Evolutionary conservation across 495 filamentous ascomycete genomes (phyloP).

Genomic region (Hypoxylon trugodes): DNA sequence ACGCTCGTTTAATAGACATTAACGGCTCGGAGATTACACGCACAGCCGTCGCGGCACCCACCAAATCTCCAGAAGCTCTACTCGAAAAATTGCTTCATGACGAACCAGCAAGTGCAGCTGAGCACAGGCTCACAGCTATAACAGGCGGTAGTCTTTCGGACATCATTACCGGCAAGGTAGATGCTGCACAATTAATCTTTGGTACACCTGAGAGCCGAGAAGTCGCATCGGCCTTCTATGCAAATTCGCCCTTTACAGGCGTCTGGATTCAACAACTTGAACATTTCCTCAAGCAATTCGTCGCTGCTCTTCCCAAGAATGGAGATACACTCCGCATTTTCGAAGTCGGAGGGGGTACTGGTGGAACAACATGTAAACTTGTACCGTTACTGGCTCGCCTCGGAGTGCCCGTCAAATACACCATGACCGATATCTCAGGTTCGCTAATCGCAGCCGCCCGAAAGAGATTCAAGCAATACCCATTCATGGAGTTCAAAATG

Average conservation of each 20-base stretch:
- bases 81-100: conserved; percentile 43
- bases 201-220: conserved; percentile 52
- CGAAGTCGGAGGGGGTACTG: conserved; percentile 51
- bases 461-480: conserved; percentile 44
- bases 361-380: conserved; percentile 49
- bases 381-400: conserved; percentile 45
- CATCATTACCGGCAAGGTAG: conserved; percentile 50
- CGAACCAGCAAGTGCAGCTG: too few relatives aligned
- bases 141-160: conserved; percentile 49
- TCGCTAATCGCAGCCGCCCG: conserved; percentile 54
- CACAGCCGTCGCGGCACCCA: conserved; percentile 43
- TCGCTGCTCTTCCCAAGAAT: conserved; percentile 25
- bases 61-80: conserved; percentile 39
- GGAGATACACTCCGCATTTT: conserved; percentile 44
- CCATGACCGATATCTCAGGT: conserved; percentile 56
- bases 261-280: conserved; percentile 44
- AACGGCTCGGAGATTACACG: conserved; percentile 44
- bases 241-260: conserved; percentile 49
- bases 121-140: not conserved
- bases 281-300: conserved; percentile 47
- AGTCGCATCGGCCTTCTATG: conserved; percentile 53
- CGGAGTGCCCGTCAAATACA: conserved; percentile 43
- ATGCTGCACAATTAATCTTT: conserved; percentile 56
- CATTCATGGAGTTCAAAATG: conserved; percentile 53
- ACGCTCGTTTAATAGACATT: conserved; percentile 49